Conservation (phyloP, 2,329 filamentous ascomycete genomes). For the Pyricularia pennisetigena region DNA sequence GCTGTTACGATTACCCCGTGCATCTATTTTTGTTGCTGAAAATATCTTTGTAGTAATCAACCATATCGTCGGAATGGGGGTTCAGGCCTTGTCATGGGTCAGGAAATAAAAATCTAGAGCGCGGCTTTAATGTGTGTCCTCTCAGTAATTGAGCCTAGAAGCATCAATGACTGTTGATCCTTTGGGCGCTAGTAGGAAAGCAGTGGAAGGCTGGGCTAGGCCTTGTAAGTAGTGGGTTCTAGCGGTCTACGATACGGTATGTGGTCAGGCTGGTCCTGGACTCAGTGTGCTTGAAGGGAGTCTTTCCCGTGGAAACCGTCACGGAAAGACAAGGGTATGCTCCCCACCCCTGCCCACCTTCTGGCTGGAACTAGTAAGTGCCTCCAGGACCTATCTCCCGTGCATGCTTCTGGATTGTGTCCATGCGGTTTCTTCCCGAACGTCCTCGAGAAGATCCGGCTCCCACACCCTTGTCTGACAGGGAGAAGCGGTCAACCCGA, state of each 20-base stretch:
- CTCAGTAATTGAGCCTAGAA: not conserved
- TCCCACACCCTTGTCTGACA: not conserved
- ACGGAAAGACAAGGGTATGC: not conserved
- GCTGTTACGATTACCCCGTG: not conserved
- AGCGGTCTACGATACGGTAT: not conserved
- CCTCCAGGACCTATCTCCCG: not conserved
- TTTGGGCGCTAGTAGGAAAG: not conserved
- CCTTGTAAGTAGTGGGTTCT: not conserved
- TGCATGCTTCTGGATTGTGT: not conserved
- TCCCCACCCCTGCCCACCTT: not conserved
- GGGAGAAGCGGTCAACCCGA: slow-evolving; percentile 4
- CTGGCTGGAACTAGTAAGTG: not conserved
- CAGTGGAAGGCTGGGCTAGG: not conserved
- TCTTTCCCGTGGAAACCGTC: not conserved
- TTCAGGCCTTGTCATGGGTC: not conserved
- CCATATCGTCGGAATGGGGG: not conserved
- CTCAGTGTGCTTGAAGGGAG: not conserved
- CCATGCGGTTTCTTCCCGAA: not conserved
- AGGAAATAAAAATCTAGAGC: not conserved
- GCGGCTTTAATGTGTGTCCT: not conserved
- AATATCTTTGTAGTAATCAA: not conserved
- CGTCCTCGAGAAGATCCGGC: not conserved
- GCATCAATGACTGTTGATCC: not conserved
- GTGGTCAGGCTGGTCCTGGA: not conserved
- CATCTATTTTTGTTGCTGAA: not conserved